Evolutionary conservation across 495 filamentous ascomycete species (phyloP).

Genomic region (Bacidia gigantensis): DNA sequence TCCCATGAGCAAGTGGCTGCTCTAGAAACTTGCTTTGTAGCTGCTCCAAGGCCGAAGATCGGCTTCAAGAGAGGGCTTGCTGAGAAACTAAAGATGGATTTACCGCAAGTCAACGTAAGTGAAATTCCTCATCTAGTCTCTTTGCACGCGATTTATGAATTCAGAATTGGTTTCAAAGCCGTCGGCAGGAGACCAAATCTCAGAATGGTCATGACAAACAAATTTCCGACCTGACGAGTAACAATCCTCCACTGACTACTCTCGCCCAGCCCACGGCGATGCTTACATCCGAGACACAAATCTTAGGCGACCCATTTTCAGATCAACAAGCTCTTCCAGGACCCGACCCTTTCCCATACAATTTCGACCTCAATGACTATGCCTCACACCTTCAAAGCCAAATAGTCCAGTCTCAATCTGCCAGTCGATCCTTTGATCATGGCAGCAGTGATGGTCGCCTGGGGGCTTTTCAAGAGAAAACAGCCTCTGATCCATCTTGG

Average conservation of each 20-base stretch:
- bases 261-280: background rate
- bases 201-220: conserved; percentile 48
- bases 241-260: background rate
- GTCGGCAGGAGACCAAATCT: conserved; percentile 71
- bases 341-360: background rate
- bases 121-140: background rate
- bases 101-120: conserved; percentile 65
- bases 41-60: conserved; percentile 66
- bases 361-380: conserved; percentile 4
- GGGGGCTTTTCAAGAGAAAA: background rate
- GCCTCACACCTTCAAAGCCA: conserved; percentile 1
- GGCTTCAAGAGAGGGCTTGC: conserved; percentile 62
- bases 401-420: conserved; percentile 1
- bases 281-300: conserved; percentile 2
- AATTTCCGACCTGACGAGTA: conserved; percentile 18
- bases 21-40: conserved; percentile 58
- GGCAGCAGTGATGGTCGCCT: background rate
- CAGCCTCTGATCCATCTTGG: background rate
- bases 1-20: conserved; percentile 73
- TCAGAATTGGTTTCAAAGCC: conserved; percentile 88
- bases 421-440: background rate
- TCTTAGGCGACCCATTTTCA: background rate
- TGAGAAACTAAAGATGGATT: conserved; percentile 54
- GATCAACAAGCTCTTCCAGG: background rate
- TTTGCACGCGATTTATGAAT: conserved; percentile 10